Evolutionary conservation across 2,329 filamentous ascomycete genomes (phyloP).

Genomic region (Endoconidiophora polonica): DNA sequence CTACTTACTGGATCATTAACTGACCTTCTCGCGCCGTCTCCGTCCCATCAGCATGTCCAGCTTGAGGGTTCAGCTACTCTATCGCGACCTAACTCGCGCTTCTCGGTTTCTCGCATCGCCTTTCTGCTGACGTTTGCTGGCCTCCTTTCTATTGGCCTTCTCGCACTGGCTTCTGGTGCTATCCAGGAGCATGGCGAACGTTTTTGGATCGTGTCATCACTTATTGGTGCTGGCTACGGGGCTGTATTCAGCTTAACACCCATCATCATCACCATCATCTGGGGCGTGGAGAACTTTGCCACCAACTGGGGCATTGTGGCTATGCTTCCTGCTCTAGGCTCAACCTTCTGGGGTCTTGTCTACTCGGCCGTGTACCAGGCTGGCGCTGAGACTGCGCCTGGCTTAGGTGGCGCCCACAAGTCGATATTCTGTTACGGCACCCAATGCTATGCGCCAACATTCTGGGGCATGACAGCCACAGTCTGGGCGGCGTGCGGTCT

Average conservation of each 20-base stretch:
- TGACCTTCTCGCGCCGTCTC: conserved; percentile 63
- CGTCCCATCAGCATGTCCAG: conserved; percentile 40
- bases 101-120: conserved; percentile 57
- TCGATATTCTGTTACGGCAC: conserved; percentile 62
- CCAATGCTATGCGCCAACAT: conserved; percentile 63
- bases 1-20: conserved; percentile 80
- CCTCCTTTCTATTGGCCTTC: conserved; percentile 57
- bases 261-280: conserved; percentile 89
- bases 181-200: conserved; percentile 59
- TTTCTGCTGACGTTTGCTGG: conserved; percentile 65
- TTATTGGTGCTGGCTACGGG: conserved; percentile 83
- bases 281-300: conserved; percentile 96
- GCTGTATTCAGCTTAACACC: conserved; percentile 79
- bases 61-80: conserved; percentile 20
- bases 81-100: conserved; percentile 19
- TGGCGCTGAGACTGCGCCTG: conserved; percentile 32
- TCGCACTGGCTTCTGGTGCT: conserved; percentile 59
- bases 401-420: conserved; percentile 20
- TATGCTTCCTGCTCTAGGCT: conserved; percentile 75
- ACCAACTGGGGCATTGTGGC: conserved; percentile 96
- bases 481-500: conserved; percentile 61
- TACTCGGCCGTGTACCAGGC: conserved; percentile 69
- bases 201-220: conserved; percentile 72
- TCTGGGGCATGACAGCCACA: conserved; percentile 71
- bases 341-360: conserved; percentile 78